Evolutionary conservation across 148 eudicot genomes (phyloP).

Genomic region (Camellia japonica): DNA sequence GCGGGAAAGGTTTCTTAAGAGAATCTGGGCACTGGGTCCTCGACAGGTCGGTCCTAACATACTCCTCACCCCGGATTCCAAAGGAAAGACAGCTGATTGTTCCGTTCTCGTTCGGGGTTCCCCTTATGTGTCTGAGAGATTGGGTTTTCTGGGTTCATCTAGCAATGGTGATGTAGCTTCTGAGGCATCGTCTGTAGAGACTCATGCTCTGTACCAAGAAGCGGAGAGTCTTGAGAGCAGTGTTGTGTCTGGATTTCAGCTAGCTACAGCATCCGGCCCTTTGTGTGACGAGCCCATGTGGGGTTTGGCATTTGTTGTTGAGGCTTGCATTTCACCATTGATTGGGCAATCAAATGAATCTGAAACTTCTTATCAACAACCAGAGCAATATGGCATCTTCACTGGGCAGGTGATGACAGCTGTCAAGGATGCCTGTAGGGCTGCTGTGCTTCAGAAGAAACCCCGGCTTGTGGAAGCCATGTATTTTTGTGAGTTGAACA

Average conservation of each 20-base stretch:
- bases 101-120: constrained; percentile 61
- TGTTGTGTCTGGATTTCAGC: constrained; percentile 81
- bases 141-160: constrained; percentile 54
- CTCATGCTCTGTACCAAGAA: constrained; percentile 44
- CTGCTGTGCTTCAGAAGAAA: constrained; percentile 68
- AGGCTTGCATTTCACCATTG: constrained; percentile 55
- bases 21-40: constrained; percentile 93
- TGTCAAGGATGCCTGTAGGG: constrained; percentile 84
- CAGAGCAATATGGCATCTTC: constrained; percentile 75
- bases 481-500: constrained; percentile 85
- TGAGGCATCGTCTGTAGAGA: constrained; percentile 30
- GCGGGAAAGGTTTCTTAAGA: constrained; percentile 67
- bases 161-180: constrained; percentile 15
- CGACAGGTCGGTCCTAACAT: constrained; percentile 89
- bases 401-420: constrained; percentile 89
- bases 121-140: constrained; percentile 66
- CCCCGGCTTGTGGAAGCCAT: constrained; percentile 83
- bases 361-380: constrained; percentile 38
- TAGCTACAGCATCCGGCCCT: constrained; percentile 91
- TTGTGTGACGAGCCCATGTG: constrained; percentile 97
- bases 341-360: constrained; percentile 28
- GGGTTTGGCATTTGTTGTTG: constrained; percentile 84
- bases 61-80: constrained; percentile 55
- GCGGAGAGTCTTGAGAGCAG: constrained; percentile 74
- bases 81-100: constrained; percentile 27